These are phyloP conservation scores for Rhynchosporium secalis DNA, from an alignment of 2,329 filamentous ascomycete genomes.

Conservation along the genomic window DNA sequence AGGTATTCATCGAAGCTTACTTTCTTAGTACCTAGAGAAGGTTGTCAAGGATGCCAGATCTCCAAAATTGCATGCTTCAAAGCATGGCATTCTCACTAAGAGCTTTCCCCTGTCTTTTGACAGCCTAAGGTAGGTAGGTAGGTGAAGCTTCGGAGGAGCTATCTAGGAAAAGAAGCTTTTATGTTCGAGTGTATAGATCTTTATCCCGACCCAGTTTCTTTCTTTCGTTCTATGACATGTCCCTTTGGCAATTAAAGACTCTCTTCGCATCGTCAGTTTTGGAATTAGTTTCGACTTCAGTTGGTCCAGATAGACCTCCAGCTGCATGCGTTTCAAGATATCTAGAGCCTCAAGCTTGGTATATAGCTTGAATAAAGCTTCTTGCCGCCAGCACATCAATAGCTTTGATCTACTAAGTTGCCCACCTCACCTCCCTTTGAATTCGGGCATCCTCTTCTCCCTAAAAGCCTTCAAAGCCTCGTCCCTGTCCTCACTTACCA, in stretches of 20 bases:
- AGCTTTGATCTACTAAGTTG: no score
- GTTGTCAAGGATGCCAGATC: not conserved
- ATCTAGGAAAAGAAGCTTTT: no score
- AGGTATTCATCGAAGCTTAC: not conserved
- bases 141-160: no score
- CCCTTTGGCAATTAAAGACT: not conserved
- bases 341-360: not conserved
- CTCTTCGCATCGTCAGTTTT: not conserved
- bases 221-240: no score
- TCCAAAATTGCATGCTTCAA: not conserved
- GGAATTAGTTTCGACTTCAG: not conserved
- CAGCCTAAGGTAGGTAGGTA: no score
- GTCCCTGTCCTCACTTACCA: constrained; percentile 80
- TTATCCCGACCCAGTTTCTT: no score
- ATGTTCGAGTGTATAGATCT: no score
- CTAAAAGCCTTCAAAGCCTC: constrained; percentile 87
- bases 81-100: constrained; percentile 8
- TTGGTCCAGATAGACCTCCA: not conserved
- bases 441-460: constrained; percentile 71
- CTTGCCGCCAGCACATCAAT: not conserved
- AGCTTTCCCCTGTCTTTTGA: not conserved
- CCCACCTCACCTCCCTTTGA: constrained; percentile 50
- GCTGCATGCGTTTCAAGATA: not conserved
- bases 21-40: no score
- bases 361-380: not conserved